Conservation (phyloP, 148 eudicot species). For the Camellia sinensis region DNA sequence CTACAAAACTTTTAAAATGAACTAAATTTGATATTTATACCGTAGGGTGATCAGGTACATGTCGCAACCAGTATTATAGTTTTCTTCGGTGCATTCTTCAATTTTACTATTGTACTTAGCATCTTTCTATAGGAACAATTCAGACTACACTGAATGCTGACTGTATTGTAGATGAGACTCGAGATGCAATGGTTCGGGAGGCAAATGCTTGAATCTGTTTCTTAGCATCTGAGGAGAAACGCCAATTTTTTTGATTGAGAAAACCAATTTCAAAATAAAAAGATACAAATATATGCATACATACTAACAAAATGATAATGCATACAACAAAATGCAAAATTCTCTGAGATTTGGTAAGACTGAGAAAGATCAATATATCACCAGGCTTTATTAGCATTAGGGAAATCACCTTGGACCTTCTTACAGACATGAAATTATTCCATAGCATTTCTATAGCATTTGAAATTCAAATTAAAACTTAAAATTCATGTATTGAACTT, state of each 20-base stretch:
- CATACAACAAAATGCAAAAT: neutral
- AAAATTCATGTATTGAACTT: neutral
- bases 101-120: neutral
- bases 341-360: neutral
- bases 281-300: neutral
- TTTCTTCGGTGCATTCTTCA: neutral
- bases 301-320: neutral
- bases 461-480: no score
- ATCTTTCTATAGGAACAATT: conserved; percentile 11
- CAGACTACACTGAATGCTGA: conserved; percentile 86
- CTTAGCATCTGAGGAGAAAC: conserved; percentile 77
- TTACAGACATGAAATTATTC: neutral
- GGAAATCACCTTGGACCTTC: neutral
- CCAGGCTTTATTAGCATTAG: neutral
- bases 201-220: conserved; percentile 96
- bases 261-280: neutral
- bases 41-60: neutral
- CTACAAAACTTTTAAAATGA: neutral
- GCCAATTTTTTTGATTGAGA: neutral
- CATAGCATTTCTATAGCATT: neutral
- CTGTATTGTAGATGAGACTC: conserved; percentile 69
- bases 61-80: neutral
- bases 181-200: conserved; percentile 82
- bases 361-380: neutral
- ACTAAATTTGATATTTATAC: neutral